phyloP scores from a whole-genome alignment of 345 rosid species.

The Eucalyptus sp. region DNA sequence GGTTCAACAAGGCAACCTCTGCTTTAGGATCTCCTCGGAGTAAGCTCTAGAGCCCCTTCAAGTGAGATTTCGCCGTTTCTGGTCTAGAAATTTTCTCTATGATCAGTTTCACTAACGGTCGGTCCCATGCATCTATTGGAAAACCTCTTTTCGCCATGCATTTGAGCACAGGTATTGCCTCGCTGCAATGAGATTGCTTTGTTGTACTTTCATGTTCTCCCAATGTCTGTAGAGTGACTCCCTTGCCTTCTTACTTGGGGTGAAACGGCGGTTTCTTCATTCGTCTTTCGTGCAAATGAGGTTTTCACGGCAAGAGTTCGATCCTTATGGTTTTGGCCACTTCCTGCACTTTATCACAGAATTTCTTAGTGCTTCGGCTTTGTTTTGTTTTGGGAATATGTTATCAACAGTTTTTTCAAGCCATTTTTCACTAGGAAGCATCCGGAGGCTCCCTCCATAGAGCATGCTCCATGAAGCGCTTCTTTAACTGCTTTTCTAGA shows the following conservation, averaged over 20 bases:
- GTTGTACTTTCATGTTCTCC: neutral
- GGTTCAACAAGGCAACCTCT: neutral
- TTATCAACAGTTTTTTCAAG: neutral
- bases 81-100: neutral
- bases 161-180: neutral
- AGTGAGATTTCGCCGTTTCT: neutral
- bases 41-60: neutral
- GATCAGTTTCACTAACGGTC: neutral
- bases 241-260: neutral
- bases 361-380: neutral
- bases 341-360: neutral
- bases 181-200: neutral
- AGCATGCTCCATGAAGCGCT: neutral
- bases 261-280: neutral
- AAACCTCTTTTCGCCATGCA: neutral
- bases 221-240: neutral
- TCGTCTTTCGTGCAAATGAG: neutral
- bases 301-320: neutral
- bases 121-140: neutral
- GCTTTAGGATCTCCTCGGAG: neutral
- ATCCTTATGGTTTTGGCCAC: neutral
- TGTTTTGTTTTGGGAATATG: neutral
- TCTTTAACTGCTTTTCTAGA: neutral
- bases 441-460: neutral
- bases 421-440: neutral